These are phyloP conservation scores for Scheffersomyces stipitis DNA, from an alignment of 805 yeast species.

Conservation along the genomic window DNA sequence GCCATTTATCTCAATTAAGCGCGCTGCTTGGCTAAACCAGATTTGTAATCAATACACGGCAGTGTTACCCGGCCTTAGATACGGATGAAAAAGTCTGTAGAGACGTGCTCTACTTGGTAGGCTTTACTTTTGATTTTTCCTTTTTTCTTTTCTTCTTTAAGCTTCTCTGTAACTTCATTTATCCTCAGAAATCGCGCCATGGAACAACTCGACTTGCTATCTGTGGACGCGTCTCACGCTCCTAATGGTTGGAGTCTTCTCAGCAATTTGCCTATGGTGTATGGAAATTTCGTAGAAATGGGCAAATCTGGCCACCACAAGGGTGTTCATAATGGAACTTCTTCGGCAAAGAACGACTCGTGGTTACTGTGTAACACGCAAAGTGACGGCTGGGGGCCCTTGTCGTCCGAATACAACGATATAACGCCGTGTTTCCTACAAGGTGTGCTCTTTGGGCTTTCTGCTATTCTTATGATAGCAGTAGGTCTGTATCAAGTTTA, in stretches of 20 bases:
- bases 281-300: neutral
- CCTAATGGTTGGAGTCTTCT: slow-evolving; percentile 12
- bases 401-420: slow-evolving; percentile 47
- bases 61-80: no score
- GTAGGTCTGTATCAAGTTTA: slow-evolving; percentile 40
- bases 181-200: no score
- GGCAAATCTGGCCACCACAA: neutral
- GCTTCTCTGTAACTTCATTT: no score
- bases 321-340: neutral
- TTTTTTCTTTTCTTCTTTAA: no score
- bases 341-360: neutral
- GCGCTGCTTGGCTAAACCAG: no score
- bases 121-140: no score
- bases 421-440: slow-evolving; percentile 61
- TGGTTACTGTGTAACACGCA: slow-evolving; percentile 33
- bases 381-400: slow-evolving; percentile 45
- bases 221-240: slow-evolving; percentile 4
- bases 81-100: no score
- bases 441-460: slow-evolving; percentile 45
- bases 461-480: slow-evolving; percentile 43
- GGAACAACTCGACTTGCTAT: slow-evolving; percentile 8
- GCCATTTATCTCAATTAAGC: no score
- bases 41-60: no score
- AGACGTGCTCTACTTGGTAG: no score
- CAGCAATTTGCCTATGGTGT: slow-evolving; percentile 14